Conservation (phyloP, 2,329 filamentous ascomycete genomes). For the Penicillium sp. region DNA sequence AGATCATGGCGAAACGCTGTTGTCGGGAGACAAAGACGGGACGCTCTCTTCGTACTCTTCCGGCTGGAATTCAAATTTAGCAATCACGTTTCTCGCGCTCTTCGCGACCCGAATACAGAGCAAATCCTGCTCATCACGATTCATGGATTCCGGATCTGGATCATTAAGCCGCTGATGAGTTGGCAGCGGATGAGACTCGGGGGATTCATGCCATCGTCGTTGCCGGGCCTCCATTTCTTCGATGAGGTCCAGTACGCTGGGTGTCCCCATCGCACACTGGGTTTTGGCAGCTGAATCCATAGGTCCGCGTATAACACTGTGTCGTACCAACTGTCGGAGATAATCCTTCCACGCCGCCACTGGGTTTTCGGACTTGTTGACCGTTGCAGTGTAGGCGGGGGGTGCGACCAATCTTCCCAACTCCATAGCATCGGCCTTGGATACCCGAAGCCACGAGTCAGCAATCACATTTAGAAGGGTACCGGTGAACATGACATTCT, state of each 20-base stretch:
- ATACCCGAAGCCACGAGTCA: constrained; percentile 50
- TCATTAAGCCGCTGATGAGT: constrained; percentile 17
- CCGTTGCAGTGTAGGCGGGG: constrained; percentile 33
- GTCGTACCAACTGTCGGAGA: constrained; percentile 44
- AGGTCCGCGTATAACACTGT: constrained; percentile 40
- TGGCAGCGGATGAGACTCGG: constrained; percentile 25
- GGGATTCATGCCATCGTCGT: constrained; percentile 44
- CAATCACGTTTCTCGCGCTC: constrained; percentile 39
- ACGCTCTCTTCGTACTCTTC: constrained; percentile 37
- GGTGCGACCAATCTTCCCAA: constrained; percentile 43
- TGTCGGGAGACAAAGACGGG: constrained; percentile 5
- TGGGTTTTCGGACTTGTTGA: constrained; percentile 33
- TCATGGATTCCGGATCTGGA: constrained; percentile 5
- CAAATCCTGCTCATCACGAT: constrained; percentile 33
- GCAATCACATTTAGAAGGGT: constrained; percentile 51
- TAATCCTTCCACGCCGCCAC: constrained; percentile 42
- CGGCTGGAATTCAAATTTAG: constrained; percentile 41
- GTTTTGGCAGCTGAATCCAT: constrained; percentile 29
- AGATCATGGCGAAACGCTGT: constrained; percentile 2
- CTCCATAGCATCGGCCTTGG: constrained; percentile 40
- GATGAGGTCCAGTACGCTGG: constrained; percentile 44
- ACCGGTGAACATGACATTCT: constrained; percentile 54
- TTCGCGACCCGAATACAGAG: constrained; percentile 42
- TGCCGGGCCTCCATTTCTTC: constrained; percentile 50
- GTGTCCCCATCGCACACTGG: constrained; percentile 38